Evolutionary conservation across 179 eudicot genomes (phyloP).

Genomic region (Silene noctiflora): DNA sequence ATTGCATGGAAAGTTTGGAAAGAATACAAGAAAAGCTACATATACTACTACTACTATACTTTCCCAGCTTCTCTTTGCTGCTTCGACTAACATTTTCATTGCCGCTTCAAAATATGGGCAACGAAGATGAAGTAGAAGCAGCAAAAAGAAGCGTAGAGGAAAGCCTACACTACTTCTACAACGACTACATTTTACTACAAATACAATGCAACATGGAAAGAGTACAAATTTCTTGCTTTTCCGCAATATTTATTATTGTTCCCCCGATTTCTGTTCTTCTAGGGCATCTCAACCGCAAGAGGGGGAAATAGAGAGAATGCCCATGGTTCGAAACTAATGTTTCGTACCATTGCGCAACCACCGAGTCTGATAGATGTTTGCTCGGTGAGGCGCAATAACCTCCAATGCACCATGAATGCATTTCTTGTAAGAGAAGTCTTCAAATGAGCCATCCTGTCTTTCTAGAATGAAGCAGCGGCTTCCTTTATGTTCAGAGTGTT

Average conservation of each 20-base stretch:
- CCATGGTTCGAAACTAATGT: constrained; percentile 17
- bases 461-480: constrained; percentile 65
- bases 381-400: constrained; percentile 47
- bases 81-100: constrained; percentile 62
- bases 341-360: constrained; percentile 35
- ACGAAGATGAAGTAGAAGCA: constrained; percentile 86
- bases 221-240: neutral
- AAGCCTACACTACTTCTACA: constrained; percentile 23
- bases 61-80: constrained; percentile 63
- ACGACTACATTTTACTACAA: constrained; percentile 16
- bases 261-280: neutral
- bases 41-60: constrained; percentile 13
- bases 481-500: constrained; percentile 41
- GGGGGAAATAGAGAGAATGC: constrained; percentile 1
- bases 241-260: neutral
- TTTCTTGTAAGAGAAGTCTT: constrained; percentile 78
- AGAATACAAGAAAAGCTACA: constrained; percentile 19
- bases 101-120: constrained; percentile 33
- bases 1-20: constrained; percentile 20
- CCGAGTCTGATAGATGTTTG: constrained; percentile 41
- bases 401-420: constrained; percentile 55
- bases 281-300: constrained; percentile 1
- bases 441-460: constrained; percentile 54
- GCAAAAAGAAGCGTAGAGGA: constrained; percentile 93
- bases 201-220: constrained; percentile 28